phyloP scores from a whole-genome alignment of 106 monocot genomes.

The Dactylorhiza incarnata region DNA sequence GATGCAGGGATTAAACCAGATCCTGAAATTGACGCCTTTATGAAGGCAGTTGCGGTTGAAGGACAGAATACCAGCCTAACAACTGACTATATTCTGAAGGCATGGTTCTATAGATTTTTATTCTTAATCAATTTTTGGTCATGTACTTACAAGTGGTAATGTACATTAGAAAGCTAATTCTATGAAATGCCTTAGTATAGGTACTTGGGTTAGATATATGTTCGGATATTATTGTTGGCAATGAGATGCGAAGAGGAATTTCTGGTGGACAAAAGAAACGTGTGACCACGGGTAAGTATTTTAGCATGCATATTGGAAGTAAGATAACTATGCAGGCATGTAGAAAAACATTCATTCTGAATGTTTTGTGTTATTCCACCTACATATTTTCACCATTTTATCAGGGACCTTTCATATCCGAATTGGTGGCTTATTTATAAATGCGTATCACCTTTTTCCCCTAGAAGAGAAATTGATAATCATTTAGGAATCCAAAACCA shows the following conservation, averaged over 20 bases:
- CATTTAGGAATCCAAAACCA: background rate
- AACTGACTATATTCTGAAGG: conserved; percentile 80
- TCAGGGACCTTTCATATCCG: background rate
- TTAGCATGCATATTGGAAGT: background rate
- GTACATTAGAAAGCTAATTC: background rate
- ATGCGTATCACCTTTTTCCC: background rate
- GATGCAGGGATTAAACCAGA: conserved; percentile 80
- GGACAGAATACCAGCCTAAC: conserved; percentile 34
- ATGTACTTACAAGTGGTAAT: background rate
- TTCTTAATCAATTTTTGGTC: background rate
- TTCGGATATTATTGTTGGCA: conserved; percentile 66
- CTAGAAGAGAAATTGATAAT: background rate
- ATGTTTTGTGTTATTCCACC: background rate
- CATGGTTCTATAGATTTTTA: conserved; percentile 10
- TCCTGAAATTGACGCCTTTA: conserved; percentile 81
- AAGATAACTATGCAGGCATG: background rate
- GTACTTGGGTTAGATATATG: conserved; percentile 78
- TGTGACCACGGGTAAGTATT: conserved; percentile 45
- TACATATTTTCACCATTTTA: background rate
- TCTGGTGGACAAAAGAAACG: conserved; percentile 85
- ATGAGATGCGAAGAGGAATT: conserved; percentile 74
- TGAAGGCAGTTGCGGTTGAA: conserved; percentile 64
- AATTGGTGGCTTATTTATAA: background rate
- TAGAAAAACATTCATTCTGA: background rate
- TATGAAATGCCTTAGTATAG: conserved; percentile 10